phyloP scores from a whole-genome alignment of 2,329 filamentous ascomycete genomes.

The Pyrenochaeta sp. region DNA sequence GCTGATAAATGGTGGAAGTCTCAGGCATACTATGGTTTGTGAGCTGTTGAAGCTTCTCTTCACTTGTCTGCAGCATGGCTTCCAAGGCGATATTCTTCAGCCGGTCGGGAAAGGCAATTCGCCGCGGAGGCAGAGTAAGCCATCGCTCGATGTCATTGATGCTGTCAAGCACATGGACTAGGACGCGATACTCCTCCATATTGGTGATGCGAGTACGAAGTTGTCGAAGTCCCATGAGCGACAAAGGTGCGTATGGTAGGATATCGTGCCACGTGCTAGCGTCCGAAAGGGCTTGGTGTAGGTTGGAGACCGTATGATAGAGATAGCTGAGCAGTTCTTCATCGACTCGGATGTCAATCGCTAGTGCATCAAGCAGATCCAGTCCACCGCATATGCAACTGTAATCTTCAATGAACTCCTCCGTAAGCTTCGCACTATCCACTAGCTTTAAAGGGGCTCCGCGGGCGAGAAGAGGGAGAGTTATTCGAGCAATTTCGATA shows the following conservation, averaged over 20 bases:
- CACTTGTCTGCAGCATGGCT: neutral
- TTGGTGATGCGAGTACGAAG: slow-evolving; percentile 1
- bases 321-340: neutral
- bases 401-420: slow-evolving; percentile 6
- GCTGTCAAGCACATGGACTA: neutral
- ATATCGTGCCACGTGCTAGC: slow-evolving; percentile 7
- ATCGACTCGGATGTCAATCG: neutral
- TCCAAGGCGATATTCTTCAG: neutral
- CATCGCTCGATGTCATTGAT: slow-evolving; percentile 11
- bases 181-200: neutral
- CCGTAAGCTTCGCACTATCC: neutral
- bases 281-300: slow-evolving; percentile 1
- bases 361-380: neutral
- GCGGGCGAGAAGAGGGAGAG: slow-evolving; percentile 10
- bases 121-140: slow-evolving; percentile 1
- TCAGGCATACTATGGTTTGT: neutral
- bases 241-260: slow-evolving; percentile 10
- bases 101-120: neutral
- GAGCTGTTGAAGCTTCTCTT: neutral
- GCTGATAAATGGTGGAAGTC: neutral
- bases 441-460: neutral
- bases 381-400: slow-evolving; percentile 1
- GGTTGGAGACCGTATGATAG: neutral
- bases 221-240: neutral
- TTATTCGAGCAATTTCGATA: slow-evolving; percentile 3